These are phyloP conservation scores for Tuber brumale DNA, from an alignment of 495 filamentous ascomycete species.

Conservation along the genomic window DNA sequence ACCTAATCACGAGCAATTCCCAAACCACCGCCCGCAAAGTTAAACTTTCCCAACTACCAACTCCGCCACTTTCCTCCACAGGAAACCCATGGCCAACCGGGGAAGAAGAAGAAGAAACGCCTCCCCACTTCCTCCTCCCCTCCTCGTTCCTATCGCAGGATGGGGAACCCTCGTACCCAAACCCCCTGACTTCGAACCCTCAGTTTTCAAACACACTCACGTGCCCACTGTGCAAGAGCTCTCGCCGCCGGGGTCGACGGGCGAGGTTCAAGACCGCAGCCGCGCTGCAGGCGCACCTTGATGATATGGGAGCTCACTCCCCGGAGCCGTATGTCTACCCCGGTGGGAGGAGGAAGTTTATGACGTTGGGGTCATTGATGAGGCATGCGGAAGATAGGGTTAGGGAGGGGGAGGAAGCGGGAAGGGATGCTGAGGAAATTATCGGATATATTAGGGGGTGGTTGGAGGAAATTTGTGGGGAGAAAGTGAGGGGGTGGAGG, in stretches of 20 bases:
- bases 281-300: not conserved
- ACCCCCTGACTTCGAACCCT: not conserved
- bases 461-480: not conserved
- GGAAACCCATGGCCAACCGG: not conserved
- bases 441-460: not conserved
- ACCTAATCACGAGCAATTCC: not conserved
- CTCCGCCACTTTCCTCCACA: not conserved
- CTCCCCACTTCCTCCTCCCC: not conserved
- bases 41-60: not conserved
- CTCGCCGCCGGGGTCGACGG: not conserved
- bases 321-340: not conserved
- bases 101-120: not conserved
- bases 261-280: not conserved
- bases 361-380: not conserved
- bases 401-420: not conserved
- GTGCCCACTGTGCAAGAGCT: not conserved
- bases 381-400: not conserved
- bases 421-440: not conserved
- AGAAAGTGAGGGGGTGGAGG: not conserved
- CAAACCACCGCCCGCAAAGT: not conserved
- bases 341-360: not conserved
- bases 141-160: not conserved
- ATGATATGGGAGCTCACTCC: not conserved
- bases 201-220: not conserved
- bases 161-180: not conserved